A percentile compares a stretch with the other conserved stretches of the same genome.
These are phyloP conservation scores for Fusarium neocosmosporiellum DNA, from an alignment of 2,329 filamentous ascomycete species.

Conservation along the genomic window DNA sequence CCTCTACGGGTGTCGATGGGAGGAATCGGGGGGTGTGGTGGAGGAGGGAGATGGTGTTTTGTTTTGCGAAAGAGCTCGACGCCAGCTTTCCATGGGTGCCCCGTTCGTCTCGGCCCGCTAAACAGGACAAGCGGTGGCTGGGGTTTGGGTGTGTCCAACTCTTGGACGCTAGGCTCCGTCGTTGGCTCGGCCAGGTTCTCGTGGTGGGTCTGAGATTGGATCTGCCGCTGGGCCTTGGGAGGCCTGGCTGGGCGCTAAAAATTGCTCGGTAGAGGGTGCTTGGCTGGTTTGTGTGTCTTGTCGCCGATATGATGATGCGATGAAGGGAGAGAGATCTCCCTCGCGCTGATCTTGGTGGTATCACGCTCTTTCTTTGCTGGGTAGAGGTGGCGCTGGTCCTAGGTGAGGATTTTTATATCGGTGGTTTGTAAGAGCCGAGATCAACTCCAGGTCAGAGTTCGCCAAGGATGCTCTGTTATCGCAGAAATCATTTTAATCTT, in stretches of 20 bases:
- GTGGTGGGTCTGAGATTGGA: conserved; percentile 39
- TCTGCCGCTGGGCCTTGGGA: conserved; percentile 24
- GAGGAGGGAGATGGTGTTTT: conserved; percentile 40
- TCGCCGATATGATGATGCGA: neutral
- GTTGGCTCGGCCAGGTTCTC: conserved; percentile 31
- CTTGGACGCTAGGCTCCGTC: conserved; percentile 29
- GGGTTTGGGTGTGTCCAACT: conserved; percentile 34
- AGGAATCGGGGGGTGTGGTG: conserved; percentile 6
- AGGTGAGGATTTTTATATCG: conserved; percentile 1
- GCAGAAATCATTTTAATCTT: conserved; percentile 26
- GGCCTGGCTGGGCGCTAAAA: conserved; percentile 10
- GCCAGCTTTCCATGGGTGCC: conserved; percentile 39
- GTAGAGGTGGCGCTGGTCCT: neutral
- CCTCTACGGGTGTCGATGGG: conserved; percentile 38
- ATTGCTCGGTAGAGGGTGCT: conserved; percentile 6
- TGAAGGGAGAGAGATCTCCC: neutral
- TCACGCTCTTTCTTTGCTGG: neutral
- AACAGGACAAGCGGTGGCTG: conserved; percentile 46
- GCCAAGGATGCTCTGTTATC: conserved; percentile 18
- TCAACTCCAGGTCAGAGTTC: conserved; percentile 19
- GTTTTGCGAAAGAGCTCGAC: conserved; percentile 40
- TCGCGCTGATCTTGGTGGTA: neutral
- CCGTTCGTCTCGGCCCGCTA: conserved; percentile 42
- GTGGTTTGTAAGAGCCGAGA: conserved; percentile 16
- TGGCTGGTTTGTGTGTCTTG: neutral